Evolutionary conservation across 2,329 filamentous ascomycete genomes (phyloP), one percentile per base, ranked within the genome.

Genomic region (Nigrograna mackinnonii): DNA sequence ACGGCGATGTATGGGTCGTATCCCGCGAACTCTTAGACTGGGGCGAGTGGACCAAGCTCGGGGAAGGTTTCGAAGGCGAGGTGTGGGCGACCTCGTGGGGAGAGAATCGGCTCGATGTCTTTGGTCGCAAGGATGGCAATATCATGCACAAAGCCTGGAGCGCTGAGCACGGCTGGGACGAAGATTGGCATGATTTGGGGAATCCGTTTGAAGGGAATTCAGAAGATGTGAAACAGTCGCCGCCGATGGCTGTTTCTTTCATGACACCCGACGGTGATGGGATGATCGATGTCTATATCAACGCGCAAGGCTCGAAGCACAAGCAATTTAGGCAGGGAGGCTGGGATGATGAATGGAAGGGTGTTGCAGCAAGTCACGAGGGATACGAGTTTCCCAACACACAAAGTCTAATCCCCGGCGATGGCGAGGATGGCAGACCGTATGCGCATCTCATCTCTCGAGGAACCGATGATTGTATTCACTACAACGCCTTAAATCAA

Each of bases 41-140:
- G 44, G 42, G 47, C 22, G 26, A 39, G 19, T 44, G 40, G 44
- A 47, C 37, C 0, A 28, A 47, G 12, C 31, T 50, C 3, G 47
- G 38, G 3, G 12, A 18, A 24, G 38, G 35, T 1, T 24, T 44
- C 24, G 22, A 11, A 17, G 22, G 44, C 22, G 46, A 50, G 2
- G 26, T 50, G 4, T 24, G 35, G 34, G 44, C 38, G 4, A 47
- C 47, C 5, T 40, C 44, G 1, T 50, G 44, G 44, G 41, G 34
- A 20, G 41, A 44, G 14, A 31, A 47, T 18, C n/a, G 47, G 11
- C 44, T 50, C 32, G 47, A 50, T 14, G 39, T 51, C 4, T 48
- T 48, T 18, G 42, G 22, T 19, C 40, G 20, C 7, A 16, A 35
- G 2, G 31, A 18, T 13, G 16, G 19, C 17, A 16, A 31, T 17